phyloP scores from a whole-genome alignment of 2,329 filamentous ascomycete genomes.

The Fusarium praegraminearum region DNA sequence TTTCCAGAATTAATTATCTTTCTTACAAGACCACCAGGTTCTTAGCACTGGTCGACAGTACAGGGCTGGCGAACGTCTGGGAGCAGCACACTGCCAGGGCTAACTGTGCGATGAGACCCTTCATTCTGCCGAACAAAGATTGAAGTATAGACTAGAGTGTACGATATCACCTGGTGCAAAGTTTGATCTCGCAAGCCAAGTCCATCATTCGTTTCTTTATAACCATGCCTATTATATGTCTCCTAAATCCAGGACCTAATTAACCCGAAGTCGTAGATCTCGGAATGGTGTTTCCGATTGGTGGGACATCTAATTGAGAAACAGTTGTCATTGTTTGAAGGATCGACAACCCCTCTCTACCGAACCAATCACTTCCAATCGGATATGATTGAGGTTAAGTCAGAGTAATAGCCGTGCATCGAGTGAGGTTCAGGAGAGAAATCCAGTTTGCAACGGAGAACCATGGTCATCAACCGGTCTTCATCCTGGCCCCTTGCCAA shows the following conservation, averaged over 20 bases:
- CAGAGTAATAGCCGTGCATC: neutral
- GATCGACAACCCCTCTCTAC: neutral
- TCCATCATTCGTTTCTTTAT: accelerated
- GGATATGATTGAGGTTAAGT: neutral
- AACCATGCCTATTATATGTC: neutral
- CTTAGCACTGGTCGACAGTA: neutral
- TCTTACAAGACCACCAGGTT: slow-evolving; percentile 29
- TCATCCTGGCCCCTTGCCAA: neutral
- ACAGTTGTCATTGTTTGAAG: neutral
- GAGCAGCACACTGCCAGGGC: slow-evolving; percentile 2
- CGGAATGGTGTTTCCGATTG: slow-evolving; percentile 24
- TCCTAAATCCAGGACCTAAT: neutral
- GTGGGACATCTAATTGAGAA: slow-evolving; percentile 10
- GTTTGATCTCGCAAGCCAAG: neutral
- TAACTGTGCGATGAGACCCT: neutral
- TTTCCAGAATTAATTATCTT: accelerated
- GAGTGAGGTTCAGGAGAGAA: neutral
- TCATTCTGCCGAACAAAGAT: neutral
- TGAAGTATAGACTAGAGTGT: too few relatives aligned
- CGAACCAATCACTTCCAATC: neutral
- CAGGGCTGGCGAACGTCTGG: neutral
- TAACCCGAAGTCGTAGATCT: slow-evolving; percentile 26
- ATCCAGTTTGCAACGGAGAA: neutral
- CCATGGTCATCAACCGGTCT: neutral
- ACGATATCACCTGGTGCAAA: accelerated